These are phyloP conservation scores for Niebla homalea DNA, from an alignment of 495 filamentous ascomycete species.

Conservation along the genomic window DNA sequence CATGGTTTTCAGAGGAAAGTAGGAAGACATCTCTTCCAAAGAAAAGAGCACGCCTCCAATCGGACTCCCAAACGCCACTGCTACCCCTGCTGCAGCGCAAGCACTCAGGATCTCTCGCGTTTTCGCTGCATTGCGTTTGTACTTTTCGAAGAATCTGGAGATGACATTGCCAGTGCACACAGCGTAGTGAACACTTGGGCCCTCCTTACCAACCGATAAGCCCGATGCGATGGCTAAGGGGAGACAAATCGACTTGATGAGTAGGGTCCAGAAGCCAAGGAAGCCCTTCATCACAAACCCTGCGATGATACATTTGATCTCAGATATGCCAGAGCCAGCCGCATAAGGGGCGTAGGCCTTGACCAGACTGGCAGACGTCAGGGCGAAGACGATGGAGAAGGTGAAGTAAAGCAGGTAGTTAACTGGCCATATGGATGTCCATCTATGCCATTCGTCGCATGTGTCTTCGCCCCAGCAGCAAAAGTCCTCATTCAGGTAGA, in stretches of 20 bases:
- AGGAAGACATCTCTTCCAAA: conserved; percentile 94
- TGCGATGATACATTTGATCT: conserved; percentile 99
- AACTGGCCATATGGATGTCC: conserved; percentile 63
- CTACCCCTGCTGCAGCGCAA: conserved; percentile 88
- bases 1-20: conserved; percentile 94
- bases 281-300: conserved; percentile 99
- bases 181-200: conserved; percentile 94
- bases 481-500: conserved; percentile 96
- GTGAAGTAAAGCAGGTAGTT: conserved; percentile 86
- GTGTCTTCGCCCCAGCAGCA: conserved; percentile 97
- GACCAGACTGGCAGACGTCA: conserved; percentile 70
- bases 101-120: conserved; percentile 91
- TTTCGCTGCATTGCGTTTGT: conserved; percentile 84
- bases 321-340: conserved; percentile 91
- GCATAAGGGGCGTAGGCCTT: conserved; percentile 93
- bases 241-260: conserved; percentile 87
- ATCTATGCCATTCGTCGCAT: conserved; percentile 79
- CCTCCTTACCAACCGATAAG: conserved; percentile 92
- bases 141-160: conserved; percentile 83
- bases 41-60: conserved; percentile 97
- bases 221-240: conserved; percentile 91
- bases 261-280: conserved; percentile 76
- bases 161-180: conserved; percentile 98
- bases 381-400: conserved; percentile 73
- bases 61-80: conserved; percentile 91